A percentile compares a stretch with the other conserved stretches of the same genome.
Conservation (phyloP, 2,329 filamentous ascomycete species). For the Alternaria arbusti region DNA sequence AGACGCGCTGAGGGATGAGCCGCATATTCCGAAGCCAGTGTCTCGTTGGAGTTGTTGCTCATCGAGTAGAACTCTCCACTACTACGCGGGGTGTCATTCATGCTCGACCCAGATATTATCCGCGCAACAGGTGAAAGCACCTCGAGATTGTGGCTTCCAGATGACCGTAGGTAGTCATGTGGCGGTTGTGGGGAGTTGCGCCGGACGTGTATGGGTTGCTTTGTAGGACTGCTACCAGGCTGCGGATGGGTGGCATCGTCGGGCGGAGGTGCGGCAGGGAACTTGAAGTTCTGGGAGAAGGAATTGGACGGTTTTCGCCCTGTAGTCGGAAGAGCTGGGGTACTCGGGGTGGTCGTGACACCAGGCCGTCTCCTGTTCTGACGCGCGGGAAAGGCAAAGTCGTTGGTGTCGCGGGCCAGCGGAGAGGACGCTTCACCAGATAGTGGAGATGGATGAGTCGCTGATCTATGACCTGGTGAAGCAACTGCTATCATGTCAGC, state of each 20-base stretch:
- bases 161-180: constrained; percentile 14
- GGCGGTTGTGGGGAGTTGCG: constrained; percentile 33
- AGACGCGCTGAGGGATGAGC: constrained; percentile 57
- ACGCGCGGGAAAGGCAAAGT: constrained; percentile 40
- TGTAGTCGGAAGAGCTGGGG: constrained; percentile 47
- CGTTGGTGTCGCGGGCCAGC: constrained; percentile 29
- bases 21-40: constrained; percentile 85
- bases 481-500: constrained; percentile 34
- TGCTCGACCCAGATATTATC: constrained; percentile 78
- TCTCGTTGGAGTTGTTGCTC: constrained; percentile 95
- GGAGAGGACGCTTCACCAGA: constrained; percentile 49
- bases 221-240: constrained; percentile 39
- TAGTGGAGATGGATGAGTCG: constrained; percentile 52
- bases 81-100: constrained; percentile 79
- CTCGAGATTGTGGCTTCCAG: constrained; percentile 58
- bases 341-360: constrained; percentile 48
- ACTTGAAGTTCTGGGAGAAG: constrained; percentile 62
- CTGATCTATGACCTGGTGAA: constrained; percentile 40
- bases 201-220: constrained; percentile 44
- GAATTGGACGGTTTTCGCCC: constrained; percentile 50
- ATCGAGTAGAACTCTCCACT: constrained; percentile 94
- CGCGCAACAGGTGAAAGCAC: constrained; percentile 67
- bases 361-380: constrained; percentile 37
- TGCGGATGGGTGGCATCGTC: constrained; percentile 39
- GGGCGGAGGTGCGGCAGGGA: constrained; percentile 55